These are phyloP conservation scores for Tulasnella sp. DNA, from an alignment of 768 basidiomycete species.

Conservation along the genomic window DNA sequence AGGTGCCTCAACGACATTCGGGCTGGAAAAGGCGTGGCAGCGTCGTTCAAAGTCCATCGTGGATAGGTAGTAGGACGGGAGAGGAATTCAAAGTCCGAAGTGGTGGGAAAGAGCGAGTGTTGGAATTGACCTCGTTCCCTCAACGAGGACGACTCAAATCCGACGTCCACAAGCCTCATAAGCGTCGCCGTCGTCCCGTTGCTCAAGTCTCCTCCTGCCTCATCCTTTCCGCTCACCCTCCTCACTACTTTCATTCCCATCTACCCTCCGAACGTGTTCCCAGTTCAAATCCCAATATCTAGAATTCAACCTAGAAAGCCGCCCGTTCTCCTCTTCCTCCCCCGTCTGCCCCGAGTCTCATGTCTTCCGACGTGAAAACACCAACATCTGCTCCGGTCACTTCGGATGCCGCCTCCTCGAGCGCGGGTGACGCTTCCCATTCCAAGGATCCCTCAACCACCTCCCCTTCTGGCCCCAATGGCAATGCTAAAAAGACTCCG, in stretches of 20 bases:
- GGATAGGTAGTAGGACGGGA: constrained; percentile 29
- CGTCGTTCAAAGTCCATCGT: constrained; percentile 66
- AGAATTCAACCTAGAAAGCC: not conserved
- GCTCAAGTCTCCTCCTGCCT: too few relatives aligned
- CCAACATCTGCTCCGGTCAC: not conserved
- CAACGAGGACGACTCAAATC: too few relatives aligned
- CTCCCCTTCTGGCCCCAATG: not conserved
- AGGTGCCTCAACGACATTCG: constrained; percentile 62
- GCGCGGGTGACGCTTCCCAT: constrained; percentile 4
- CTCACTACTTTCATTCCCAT: too few relatives aligned
- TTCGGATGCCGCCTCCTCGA: too few relatives aligned
- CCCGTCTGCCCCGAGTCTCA: not conserved
- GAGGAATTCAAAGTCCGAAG: too few relatives aligned
- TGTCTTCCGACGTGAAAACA: not conserved
- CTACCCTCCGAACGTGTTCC: too few relatives aligned
- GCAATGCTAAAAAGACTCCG: not conserved
- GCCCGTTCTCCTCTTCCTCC: not conserved
- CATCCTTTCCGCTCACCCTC: too few relatives aligned
- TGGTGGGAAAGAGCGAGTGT: too few relatives aligned
- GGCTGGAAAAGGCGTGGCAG: constrained; percentile 59
- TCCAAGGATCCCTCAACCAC: constrained; percentile 9
- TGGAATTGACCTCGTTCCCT: too few relatives aligned
- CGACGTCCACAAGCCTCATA: too few relatives aligned
- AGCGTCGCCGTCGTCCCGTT: too few relatives aligned
- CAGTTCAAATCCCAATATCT: too few relatives aligned